Percentiles rank a stretch among this genome's conserved stretches.
Evolutionary conservation across 192 early-diverging fungal species (phyloP).

Genomic region (Piromyces finnis): DNA sequence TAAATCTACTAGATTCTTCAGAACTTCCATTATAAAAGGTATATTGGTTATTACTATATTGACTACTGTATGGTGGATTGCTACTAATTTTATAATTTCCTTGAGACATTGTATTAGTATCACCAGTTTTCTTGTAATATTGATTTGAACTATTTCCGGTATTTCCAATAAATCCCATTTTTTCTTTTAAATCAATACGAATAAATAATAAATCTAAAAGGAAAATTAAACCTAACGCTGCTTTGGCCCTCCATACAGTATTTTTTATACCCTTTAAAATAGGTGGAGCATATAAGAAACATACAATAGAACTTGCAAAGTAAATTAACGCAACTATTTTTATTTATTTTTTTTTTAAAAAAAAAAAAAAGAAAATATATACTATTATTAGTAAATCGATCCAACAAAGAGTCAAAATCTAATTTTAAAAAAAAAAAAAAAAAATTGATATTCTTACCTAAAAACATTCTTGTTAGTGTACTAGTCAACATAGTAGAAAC

Average conservation of each 20-base stretch:
- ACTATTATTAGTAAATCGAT: background rate
- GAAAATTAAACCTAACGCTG: background rate
- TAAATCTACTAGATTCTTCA: background rate
- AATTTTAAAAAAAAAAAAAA: no score
- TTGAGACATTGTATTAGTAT: no score
- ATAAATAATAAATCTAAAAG: background rate
- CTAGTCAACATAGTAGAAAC: background rate
- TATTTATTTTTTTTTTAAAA: background rate
- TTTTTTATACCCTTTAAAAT: background rate
- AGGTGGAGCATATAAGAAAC: background rate
- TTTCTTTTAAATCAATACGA: background rate
- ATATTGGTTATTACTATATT: no score
- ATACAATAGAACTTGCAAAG: background rate
- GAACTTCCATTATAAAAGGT: no score
- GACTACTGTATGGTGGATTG: no score
- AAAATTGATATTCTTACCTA: no score
- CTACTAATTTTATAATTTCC: background rate
- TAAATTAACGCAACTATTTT: background rate
- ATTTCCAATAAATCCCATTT: background rate
- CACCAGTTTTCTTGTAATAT: no score
- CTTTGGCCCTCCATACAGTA: background rate
- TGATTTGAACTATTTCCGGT: no score
- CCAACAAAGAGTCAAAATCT: background rate
- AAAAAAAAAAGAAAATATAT: background rate
- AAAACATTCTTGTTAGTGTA: background rate